These are phyloP conservation scores for Yarrowia sp. DNA, from an alignment of 805 yeast genomes.

Conservation along the genomic window DNA sequence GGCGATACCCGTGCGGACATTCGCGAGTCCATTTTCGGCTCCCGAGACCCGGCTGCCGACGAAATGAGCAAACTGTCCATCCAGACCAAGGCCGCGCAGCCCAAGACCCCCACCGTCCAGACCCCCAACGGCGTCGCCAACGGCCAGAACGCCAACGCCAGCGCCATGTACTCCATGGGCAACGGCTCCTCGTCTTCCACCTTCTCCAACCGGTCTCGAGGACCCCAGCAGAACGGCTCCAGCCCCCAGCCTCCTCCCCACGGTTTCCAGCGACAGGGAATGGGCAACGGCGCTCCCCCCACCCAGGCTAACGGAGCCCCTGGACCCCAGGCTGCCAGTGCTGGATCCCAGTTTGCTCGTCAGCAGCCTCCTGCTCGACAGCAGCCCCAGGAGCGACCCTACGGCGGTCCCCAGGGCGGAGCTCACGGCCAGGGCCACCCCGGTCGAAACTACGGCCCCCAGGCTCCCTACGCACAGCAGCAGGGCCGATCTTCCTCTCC, in stretches of 20 bases:
- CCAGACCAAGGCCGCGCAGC: slow-evolving; percentile 23
- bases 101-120: slow-evolving; percentile 13
- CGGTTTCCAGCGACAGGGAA: slow-evolving; percentile 27
- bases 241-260: slow-evolving; percentile 33
- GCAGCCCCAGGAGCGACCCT: slow-evolving; percentile 21
- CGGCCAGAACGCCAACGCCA: slow-evolving; percentile 20
- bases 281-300: slow-evolving; percentile 24
- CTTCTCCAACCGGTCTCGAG: slow-evolving; percentile 24
- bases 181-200: slow-evolving; percentile 30
- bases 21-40: slow-evolving; percentile 45
- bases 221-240: slow-evolving; percentile 1
- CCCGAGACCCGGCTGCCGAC: slow-evolving; percentile 41
- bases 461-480: slow-evolving; percentile 20
- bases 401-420: slow-evolving; percentile 20
- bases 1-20: slow-evolving; percentile 42
- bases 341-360: slow-evolving; percentile 15
- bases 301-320: neutral
- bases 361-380: slow-evolving; percentile 6
- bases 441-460: slow-evolving; percentile 28
- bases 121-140: slow-evolving; percentile 9
- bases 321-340: neutral
- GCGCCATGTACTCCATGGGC: slow-evolving; percentile 17
- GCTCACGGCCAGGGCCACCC: slow-evolving; percentile 31
- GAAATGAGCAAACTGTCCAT: slow-evolving; percentile 39
- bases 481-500: slow-evolving; percentile 22